Evolutionary conservation across 805 yeast genomes (phyloP), one percentile per base, ranked within the genome.

Genomic region (Saturnispora kantuleensis): DNA sequence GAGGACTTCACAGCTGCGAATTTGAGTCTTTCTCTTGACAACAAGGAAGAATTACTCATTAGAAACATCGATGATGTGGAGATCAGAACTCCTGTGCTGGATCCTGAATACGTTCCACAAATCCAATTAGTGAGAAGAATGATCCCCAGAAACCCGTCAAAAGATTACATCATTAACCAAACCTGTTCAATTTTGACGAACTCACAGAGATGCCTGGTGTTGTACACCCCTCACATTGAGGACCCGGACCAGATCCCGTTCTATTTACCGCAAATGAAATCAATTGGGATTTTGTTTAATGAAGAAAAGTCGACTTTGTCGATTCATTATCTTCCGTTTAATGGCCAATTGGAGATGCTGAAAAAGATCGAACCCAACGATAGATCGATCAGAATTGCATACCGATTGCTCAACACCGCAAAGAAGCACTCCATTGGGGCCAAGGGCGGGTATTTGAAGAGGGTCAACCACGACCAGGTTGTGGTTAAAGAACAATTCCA

Each of bases 131-230:
- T 87, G n/a, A 74, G 97, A 52, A 69, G 95, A 52, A 78, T 89
- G 31, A 74, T 89, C n/a, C 97, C 97, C 10, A 70, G 97, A 61
- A 89, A 89, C 56, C 95, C 96, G 0, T 79, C 76, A 57, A 83
- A 85, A 55, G 97, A 89, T 58, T 73, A 74, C 42, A 75, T 85
- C 18, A 77, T 88, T 49, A 84, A 85, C 58, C 97, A 90, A 62
- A 82, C 96, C 0, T 89, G 97, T 61, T 62, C 78, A 31, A 64
- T 76, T 1, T 63, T 71, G 58, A 65, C 26, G 26, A 21, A 21
- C 2, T 21, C 26, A 66, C 4, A 52, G 62, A 31, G 41, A 50
- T 34, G 54, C 1, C 59, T 85, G 42, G 76, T 88, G 10, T 73
- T 82, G 0, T 90, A 88, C 60, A 69, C 81, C 1, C 95, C 97